These are phyloP conservation scores for Karstenula rhodostoma DNA, from an alignment of 2,329 filamentous ascomycete species.

Conservation along the genomic window DNA sequence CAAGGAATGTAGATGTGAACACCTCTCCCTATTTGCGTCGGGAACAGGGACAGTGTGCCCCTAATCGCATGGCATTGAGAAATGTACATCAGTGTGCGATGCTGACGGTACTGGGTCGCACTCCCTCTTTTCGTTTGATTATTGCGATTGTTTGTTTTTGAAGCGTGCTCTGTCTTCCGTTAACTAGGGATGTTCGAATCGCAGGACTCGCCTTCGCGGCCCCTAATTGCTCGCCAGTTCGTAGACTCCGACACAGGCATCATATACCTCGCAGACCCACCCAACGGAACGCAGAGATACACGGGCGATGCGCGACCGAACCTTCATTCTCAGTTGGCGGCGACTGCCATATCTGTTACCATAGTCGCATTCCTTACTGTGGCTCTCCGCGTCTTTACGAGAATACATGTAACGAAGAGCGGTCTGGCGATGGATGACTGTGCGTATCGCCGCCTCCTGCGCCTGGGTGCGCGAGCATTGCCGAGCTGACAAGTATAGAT, in stretches of 20 bases:
- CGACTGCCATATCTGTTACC: background rate
- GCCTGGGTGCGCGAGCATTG: background rate
- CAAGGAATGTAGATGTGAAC: background rate
- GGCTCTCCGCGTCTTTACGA: slow-evolving; percentile 15
- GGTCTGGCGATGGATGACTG: slow-evolving; percentile 17
- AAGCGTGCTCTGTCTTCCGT: background rate
- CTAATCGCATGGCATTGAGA: background rate
- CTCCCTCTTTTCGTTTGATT: background rate
- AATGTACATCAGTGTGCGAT: background rate
- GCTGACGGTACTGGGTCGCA: background rate
- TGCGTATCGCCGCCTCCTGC: background rate
- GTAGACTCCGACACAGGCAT: background rate
- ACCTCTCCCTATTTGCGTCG: background rate
- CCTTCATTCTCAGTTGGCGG: background rate
- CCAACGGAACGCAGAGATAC: background rate
- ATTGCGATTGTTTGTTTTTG: background rate
- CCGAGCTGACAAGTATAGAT: slow-evolving; percentile 8
- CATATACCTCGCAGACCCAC: slow-evolving; percentile 13
- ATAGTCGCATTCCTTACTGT: slow-evolving; percentile 12
- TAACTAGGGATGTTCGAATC: background rate
- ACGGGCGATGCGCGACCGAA: background rate
- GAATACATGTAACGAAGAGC: slow-evolving; percentile 11
- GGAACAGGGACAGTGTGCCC: background rate
- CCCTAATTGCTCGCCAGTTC: background rate
- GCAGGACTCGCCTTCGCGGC: background rate